phyloP scores from a whole-genome alignment of 257 asterid species.

The Paraleonurus japonicus region DNA sequence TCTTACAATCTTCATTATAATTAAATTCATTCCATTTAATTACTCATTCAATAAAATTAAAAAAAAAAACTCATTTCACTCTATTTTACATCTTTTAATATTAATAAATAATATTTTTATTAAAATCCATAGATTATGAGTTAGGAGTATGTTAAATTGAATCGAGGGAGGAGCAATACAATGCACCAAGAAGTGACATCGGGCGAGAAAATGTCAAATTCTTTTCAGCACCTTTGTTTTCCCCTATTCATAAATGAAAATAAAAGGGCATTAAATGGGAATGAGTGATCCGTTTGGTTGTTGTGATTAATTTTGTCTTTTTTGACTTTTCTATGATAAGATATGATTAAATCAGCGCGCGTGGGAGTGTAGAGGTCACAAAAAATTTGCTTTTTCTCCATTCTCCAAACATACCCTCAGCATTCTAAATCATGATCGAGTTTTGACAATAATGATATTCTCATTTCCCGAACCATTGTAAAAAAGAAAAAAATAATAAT shows the following conservation, averaged over 20 bases:
- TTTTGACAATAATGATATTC: neutral
- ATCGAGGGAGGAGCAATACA: too few species aligned
- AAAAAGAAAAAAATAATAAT: too few species aligned
- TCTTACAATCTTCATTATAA: too few species aligned
- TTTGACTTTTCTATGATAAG: neutral
- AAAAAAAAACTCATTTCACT: too few species aligned
- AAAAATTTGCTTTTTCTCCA: neutral
- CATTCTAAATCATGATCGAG: neutral
- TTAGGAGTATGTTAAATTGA: too few species aligned
- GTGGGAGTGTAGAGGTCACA: constrained; percentile 15
- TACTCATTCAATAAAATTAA: too few species aligned
- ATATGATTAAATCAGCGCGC: neutral
- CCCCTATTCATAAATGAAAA: neutral
- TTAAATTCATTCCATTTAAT: too few species aligned
- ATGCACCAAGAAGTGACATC: neutral
- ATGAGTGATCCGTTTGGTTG: constrained; percentile 25
- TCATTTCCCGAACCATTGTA: too few species aligned
- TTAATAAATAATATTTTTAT: too few species aligned
- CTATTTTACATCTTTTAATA: too few species aligned
- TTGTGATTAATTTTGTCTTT: constrained; percentile 14
- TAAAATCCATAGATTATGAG: too few species aligned
- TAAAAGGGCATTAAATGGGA: neutral
- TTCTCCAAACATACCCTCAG: neutral
- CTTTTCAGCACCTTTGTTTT: neutral
- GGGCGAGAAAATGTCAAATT: neutral